phyloP scores from a whole-genome alignment of 495 filamentous ascomycete genomes.

The Penicillium salamii region DNA sequence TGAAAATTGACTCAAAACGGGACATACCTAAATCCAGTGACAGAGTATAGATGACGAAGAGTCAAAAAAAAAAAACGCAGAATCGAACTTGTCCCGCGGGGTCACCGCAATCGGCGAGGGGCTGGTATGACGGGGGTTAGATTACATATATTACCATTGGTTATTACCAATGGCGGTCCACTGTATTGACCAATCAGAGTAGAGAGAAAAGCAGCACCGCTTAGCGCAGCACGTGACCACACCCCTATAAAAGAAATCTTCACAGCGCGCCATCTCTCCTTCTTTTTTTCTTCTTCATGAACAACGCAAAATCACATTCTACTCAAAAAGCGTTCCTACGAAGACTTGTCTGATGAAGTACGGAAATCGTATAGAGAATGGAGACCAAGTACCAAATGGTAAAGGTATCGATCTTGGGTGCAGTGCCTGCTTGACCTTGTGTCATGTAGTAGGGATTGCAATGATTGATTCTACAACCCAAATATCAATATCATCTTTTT shows the following conservation, averaged over 20 bases:
- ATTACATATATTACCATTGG: conserved; percentile 7
- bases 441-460: conserved; percentile 59
- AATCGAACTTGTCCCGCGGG: conserved; percentile 24
- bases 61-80: conserved; percentile 17
- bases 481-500: conserved; percentile 12
- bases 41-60: conserved; percentile 14
- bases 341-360: conserved; percentile 57
- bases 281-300: conserved; percentile 53
- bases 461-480: conserved; percentile 63
- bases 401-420: conserved; percentile 66
- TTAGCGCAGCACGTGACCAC: conserved; percentile 16
- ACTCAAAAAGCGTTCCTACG: conserved; percentile 60
- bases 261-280: conserved; percentile 15
- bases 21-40: conserved; percentile 22
- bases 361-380: conserved; percentile 65
- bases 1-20: neutral
- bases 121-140: neutral
- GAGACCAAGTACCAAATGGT: conserved; percentile 45
- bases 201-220: neutral
- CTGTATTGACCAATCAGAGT: neutral
- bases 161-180: neutral
- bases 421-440: conserved; percentile 49
- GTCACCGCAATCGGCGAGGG: conserved; percentile 26
- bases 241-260: conserved; percentile 16
- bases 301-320: conserved; percentile 71